These are phyloP conservation scores for Coleophoma cylindrospora DNA, from an alignment of 2,329 filamentous ascomycete genomes.

Conservation along the genomic window DNA sequence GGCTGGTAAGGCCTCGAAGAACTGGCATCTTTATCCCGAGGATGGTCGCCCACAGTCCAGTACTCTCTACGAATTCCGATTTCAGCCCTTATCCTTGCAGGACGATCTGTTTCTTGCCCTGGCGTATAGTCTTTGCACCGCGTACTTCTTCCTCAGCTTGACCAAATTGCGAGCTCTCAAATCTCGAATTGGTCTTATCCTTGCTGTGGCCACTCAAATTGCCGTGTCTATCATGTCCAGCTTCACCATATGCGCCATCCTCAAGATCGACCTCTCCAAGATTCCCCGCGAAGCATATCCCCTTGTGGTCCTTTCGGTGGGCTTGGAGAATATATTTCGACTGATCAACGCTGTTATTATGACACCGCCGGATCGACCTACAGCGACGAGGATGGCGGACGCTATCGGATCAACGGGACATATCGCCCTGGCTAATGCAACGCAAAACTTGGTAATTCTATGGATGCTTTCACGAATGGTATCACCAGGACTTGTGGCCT, in stretches of 20 bases:
- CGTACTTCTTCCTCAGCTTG: constrained; percentile 64
- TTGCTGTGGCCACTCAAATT: constrained; percentile 67
- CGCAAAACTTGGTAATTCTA: constrained; percentile 65
- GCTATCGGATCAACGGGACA: constrained; percentile 71
- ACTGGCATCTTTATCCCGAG: constrained; percentile 62
- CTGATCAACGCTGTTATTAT: constrained; percentile 73
- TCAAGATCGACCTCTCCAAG: constrained; percentile 69
- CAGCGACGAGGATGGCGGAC: constrained; percentile 64
- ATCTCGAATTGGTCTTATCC: constrained; percentile 66
- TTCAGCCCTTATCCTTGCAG: constrained; percentile 63
- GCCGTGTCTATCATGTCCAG: constrained; percentile 70
- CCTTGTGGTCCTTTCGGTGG: constrained; percentile 68
- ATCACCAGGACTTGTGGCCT: constrained; percentile 65
- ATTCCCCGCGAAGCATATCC: constrained; percentile 73
- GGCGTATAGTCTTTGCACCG: constrained; percentile 57
- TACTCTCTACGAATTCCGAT: constrained; percentile 73
- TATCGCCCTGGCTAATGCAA: constrained; percentile 60
- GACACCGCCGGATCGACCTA: constrained; percentile 63
- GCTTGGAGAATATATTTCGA: constrained; percentile 73
- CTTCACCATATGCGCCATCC: constrained; percentile 72
- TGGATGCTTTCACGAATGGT: constrained; percentile 61
- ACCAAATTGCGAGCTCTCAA: constrained; percentile 70
- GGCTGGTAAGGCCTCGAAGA: constrained; percentile 38
- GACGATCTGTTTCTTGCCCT: constrained; percentile 60
- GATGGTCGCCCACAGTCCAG: constrained; percentile 48